These are phyloP conservation scores for Chlamydomonas sp. DNA, from an alignment of 139 green algal species.

Conservation along the genomic window DNA sequence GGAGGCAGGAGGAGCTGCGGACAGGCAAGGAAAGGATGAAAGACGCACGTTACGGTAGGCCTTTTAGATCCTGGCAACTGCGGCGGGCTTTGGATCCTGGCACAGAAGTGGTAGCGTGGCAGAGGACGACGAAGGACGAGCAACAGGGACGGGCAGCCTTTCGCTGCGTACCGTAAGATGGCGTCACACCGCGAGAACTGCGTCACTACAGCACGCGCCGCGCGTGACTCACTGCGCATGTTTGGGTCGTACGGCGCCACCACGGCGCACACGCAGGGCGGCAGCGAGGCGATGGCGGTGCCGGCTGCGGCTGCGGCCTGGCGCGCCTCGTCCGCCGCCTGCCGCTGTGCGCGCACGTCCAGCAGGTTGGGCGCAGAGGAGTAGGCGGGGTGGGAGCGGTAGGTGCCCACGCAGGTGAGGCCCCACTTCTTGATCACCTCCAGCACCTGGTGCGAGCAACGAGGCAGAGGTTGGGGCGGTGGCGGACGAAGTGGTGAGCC, in stretches of 20 bases:
- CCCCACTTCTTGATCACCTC: slow-evolving; percentile 51
- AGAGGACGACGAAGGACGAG: too few species aligned
- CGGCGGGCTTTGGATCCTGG: too few species aligned
- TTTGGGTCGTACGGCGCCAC: slow-evolving; percentile 74
- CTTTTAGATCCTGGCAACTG: too few species aligned
- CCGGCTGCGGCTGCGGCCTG: slow-evolving; percentile 17
- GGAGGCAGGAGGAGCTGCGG: slow-evolving; percentile 14
- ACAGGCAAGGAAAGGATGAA: neutral
- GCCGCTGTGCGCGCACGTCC: slow-evolving; percentile 71
- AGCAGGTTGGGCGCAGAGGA: slow-evolving; percentile 66
- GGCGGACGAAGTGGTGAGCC: neutral
- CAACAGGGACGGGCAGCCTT: too few species aligned
- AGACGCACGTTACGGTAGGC: too few species aligned
- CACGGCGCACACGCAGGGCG: slow-evolving; percentile 76
- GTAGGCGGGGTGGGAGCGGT: slow-evolving; percentile 83
- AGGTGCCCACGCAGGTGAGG: slow-evolving; percentile 71
- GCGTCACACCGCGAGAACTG: too few species aligned
- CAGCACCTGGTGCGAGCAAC: slow-evolving; percentile 13
- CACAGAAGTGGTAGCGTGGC: too few species aligned
- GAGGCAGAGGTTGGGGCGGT: neutral
- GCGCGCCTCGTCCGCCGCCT: neutral
- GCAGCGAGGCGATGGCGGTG: neutral
- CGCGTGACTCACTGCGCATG: slow-evolving; percentile 3
- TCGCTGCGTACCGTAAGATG: too few species aligned
- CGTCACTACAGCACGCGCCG: too few species aligned